phyloP scores from a whole-genome alignment of 257 asterid species.

The Gentiana dahurica region DNA sequence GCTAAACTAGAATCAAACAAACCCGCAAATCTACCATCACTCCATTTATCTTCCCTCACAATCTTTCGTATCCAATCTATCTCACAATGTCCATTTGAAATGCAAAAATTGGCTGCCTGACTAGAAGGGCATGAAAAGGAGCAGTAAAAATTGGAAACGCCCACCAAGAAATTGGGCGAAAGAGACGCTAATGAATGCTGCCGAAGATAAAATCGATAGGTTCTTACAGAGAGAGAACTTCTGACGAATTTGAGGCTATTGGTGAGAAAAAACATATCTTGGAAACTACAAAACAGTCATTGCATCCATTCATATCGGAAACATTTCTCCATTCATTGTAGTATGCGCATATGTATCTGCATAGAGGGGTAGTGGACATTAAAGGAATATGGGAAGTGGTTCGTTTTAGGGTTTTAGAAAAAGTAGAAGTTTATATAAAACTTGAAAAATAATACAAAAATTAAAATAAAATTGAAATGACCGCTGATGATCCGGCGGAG shows the following conservation, averaged over 20 bases:
- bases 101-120: slow-evolving; percentile 15
- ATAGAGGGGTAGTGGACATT: neutral
- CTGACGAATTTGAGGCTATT: slow-evolving; percentile 44
- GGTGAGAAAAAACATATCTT: slow-evolving; percentile 57
- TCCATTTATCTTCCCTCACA: slow-evolving; percentile 62
- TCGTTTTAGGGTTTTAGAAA: slow-evolving; percentile 18
- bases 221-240: slow-evolving; percentile 16
- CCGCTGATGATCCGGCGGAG: no score
- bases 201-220: neutral
- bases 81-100: slow-evolving; percentile 20
- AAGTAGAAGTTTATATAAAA: no score
- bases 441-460: no score
- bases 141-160: slow-evolving; percentile 22
- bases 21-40: slow-evolving; percentile 33
- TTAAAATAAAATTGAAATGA: no score
- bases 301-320: slow-evolving; percentile 28
- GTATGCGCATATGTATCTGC: neutral
- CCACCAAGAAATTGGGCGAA: slow-evolving; percentile 28
- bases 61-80: slow-evolving; percentile 27
- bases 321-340: slow-evolving; percentile 28
- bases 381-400: slow-evolving; percentile 1
- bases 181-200: slow-evolving; percentile 15
- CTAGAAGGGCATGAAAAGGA: slow-evolving; percentile 31
- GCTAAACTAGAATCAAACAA: slow-evolving; percentile 38
- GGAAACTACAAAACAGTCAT: slow-evolving; percentile 27